A percentile compares a stretch with the other conserved stretches of the same genome.
phyloP scores from a whole-genome alignment of 441 rosid species.

The Omphalea diandra region DNA sequence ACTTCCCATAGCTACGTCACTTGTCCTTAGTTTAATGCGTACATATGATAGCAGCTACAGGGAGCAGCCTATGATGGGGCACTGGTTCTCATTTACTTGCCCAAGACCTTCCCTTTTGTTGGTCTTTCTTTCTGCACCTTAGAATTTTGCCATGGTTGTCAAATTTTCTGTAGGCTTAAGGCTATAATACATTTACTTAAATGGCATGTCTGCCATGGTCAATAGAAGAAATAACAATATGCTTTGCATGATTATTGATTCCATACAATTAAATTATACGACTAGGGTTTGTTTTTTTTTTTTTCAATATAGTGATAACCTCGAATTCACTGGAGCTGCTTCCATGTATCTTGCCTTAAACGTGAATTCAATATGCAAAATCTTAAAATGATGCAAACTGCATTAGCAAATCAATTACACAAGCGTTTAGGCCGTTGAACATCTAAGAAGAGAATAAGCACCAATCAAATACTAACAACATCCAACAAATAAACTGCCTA shows the following conservation, averaged over 20 bases:
- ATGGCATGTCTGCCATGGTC: no score
- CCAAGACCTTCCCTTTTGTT: background rate
- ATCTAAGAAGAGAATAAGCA: conserved; percentile 24
- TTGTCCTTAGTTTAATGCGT: no score
- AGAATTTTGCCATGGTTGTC: background rate
- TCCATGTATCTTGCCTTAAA: background rate
- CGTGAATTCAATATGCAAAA: conserved; percentile 7
- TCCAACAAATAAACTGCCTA: conserved; percentile 30
- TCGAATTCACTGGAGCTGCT: background rate
- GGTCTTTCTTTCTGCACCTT: background rate
- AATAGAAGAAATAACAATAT: background rate
- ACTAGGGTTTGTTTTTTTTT: no score
- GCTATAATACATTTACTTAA: background rate
- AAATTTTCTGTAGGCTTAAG: background rate
- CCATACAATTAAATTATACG: no score
- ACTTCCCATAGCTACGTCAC: background rate
- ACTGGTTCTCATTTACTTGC: no score
- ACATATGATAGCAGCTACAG: no score
- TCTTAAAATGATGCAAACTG: conserved; percentile 14
- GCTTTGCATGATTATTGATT: background rate
- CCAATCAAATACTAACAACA: conserved; percentile 22
- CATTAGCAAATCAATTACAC: conserved; percentile 28
- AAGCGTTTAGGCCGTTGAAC: conserved; percentile 28
- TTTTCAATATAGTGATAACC: background rate
- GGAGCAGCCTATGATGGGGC: no score